phyloP scores from a whole-genome alignment of 805 yeast genomes.

The Tetrapisispora iriomotensis region DNA sequence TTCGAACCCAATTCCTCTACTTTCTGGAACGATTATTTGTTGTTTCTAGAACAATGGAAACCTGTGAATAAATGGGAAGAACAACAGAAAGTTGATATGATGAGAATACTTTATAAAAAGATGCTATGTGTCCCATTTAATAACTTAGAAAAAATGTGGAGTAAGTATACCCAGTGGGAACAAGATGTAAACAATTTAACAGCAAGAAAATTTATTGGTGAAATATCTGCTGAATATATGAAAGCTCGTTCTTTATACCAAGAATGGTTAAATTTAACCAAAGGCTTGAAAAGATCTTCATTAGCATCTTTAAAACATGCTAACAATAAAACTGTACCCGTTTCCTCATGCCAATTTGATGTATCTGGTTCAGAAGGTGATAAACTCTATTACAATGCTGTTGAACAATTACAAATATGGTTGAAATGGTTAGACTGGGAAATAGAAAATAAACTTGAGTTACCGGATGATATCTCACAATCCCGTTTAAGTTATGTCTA shows the following conservation, averaged over 20 bases:
- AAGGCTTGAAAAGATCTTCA: slow-evolving; percentile 36
- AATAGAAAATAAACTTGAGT: slow-evolving; percentile 53
- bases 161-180: slow-evolving; percentile 73
- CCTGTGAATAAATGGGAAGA: slow-evolving; percentile 77
- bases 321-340: slow-evolving; percentile 22
- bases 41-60: slow-evolving; percentile 66
- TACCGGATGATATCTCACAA: slow-evolving; percentile 40
- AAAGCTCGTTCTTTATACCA: slow-evolving; percentile 67
- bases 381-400: slow-evolving; percentile 1
- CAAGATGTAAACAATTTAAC: slow-evolving; percentile 62
- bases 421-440: slow-evolving; percentile 75
- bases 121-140: slow-evolving; percentile 68
- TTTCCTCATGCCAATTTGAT: slow-evolving; percentile 3
- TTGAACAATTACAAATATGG: slow-evolving; percentile 47
- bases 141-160: slow-evolving; percentile 72
- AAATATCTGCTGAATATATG: slow-evolving; percentile 77
- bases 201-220: slow-evolving; percentile 78
- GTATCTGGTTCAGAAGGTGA: slow-evolving; percentile 7
- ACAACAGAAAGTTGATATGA: slow-evolving; percentile 67
- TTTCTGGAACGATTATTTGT: slow-evolving; percentile 78
- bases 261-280: slow-evolving; percentile 55
- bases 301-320: slow-evolving; percentile 21
- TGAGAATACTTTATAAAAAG: slow-evolving; percentile 61
- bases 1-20: slow-evolving; percentile 57
- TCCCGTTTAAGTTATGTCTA: slow-evolving; percentile 63